These are phyloP conservation scores for Isabelozyma pseudorhagii DNA, from an alignment of 805 yeast species.

Conservation along the genomic window DNA sequence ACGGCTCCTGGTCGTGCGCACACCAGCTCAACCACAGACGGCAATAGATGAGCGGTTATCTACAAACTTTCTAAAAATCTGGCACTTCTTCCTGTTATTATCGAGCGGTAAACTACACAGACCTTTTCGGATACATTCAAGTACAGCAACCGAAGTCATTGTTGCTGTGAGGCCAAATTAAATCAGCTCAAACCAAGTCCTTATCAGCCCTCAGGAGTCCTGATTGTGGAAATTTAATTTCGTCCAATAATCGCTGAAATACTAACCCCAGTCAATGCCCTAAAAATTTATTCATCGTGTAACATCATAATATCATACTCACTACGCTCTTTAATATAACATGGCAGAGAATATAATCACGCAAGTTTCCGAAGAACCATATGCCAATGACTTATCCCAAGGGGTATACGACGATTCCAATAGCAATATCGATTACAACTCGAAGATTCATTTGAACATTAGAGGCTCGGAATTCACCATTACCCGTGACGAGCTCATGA, in stretches of 20 bases:
- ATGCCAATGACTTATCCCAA: constrained; percentile 13
- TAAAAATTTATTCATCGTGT: constrained; percentile 1
- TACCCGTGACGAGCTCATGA: constrained; percentile 85
- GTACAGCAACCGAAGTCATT: neutral
- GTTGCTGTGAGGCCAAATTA: too few relatives aligned
- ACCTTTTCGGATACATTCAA: neutral
- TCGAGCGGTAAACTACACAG: neutral
- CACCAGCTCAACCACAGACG: neutral
- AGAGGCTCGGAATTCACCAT: constrained; percentile 73
- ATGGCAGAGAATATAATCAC: constrained; percentile 60
- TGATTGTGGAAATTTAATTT: too few relatives aligned
- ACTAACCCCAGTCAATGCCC: too few relatives aligned
- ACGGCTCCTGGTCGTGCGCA: neutral
- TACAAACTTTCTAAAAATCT: neutral
- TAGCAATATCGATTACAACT: constrained; percentile 50
- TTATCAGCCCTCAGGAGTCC: neutral
- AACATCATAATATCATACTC: neutral
- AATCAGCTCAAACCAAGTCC: too few relatives aligned
- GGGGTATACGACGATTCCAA: constrained; percentile 18
- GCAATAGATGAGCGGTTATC: neutral
- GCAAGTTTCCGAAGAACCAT: constrained; percentile 55
- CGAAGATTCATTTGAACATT: constrained; percentile 72
- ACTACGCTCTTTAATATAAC: neutral
- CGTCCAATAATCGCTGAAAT: neutral
- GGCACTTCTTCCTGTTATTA: neutral